These are phyloP conservation scores for Xenoacremonium recifei DNA, from an alignment of 2,329 filamentous ascomycete genomes.

Conservation along the genomic window DNA sequence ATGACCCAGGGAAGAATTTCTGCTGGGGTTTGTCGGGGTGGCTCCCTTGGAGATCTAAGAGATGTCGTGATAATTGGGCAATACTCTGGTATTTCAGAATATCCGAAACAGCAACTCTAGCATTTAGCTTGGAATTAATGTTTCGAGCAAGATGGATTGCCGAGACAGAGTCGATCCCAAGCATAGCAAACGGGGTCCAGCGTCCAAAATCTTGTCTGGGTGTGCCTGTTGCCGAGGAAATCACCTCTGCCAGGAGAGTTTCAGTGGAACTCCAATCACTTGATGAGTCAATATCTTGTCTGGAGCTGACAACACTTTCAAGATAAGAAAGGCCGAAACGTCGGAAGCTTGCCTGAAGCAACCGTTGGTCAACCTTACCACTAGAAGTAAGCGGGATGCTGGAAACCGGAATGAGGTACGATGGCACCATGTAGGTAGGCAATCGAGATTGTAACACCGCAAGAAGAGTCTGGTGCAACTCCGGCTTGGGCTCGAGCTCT, in stretches of 20 bases:
- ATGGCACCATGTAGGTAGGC: conserved; percentile 78
- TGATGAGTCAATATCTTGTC: conserved; percentile 28
- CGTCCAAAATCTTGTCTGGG: conserved; percentile 49
- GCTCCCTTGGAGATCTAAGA: conserved; percentile 6
- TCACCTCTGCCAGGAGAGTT: conserved; percentile 47
- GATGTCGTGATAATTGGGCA: conserved; percentile 51
- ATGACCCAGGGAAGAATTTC: conserved; percentile 26
- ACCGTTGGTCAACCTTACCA: conserved; percentile 68
- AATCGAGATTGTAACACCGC: conserved; percentile 53
- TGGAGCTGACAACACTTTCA: conserved; percentile 27
- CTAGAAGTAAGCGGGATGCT: conserved; percentile 69
- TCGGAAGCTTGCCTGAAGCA: conserved; percentile 49
- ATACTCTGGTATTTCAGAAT: conserved; percentile 69
- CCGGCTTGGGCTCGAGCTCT: conserved; percentile 35
- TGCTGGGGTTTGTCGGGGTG: not conserved
- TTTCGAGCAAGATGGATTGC: conserved; percentile 67
- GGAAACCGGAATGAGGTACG: conserved; percentile 68
- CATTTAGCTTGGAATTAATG: conserved; percentile 46
- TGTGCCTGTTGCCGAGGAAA: conserved; percentile 51
- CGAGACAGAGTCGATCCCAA: conserved; percentile 82
- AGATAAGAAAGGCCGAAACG: conserved; percentile 46
- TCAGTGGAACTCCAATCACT: conserved; percentile 57
- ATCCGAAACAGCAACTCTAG: conserved; percentile 61
- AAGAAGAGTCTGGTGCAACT: conserved; percentile 48
- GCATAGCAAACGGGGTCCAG: conserved; percentile 71